A percentile compares a stretch with the other conserved stretches of the same genome.
Conservation (phyloP, 345 rosid species). For the Citrus unshiu region DNA sequence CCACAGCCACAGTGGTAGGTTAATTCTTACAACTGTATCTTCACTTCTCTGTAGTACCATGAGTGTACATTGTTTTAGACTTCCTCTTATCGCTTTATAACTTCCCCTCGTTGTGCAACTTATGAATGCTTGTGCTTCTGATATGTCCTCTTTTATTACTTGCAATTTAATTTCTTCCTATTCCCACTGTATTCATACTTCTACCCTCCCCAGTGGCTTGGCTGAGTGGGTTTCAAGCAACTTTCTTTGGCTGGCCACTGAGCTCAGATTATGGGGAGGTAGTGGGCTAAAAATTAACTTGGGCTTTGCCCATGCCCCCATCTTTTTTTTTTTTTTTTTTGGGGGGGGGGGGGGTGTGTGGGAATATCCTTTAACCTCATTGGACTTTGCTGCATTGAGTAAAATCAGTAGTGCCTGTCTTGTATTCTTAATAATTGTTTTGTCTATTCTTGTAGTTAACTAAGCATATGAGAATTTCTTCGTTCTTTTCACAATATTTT, state of each 20-base stretch:
- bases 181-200: not conserved
- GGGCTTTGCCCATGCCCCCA: no score
- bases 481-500: not conserved
- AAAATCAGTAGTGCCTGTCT: not conserved
- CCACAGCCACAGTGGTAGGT: conserved; percentile 77
- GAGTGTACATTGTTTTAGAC: not conserved
- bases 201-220: no score
- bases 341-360: no score
- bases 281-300: no score
- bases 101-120: not conserved
- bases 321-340: no score
- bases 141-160: not conserved
- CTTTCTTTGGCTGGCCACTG: no score
- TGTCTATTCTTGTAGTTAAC: not conserved
- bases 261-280: no score
- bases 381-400: not conserved
- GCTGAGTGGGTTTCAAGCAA: no score
- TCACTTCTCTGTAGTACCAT: not conserved
- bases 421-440: not conserved
- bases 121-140: not conserved
- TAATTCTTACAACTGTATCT: not conserved
- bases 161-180: not conserved
- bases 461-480: not conserved
- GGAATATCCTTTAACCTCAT: no score
- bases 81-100: not conserved